phyloP scores from a whole-genome alignment of 306 rosid species.

The Vachellia collinsii region DNA sequence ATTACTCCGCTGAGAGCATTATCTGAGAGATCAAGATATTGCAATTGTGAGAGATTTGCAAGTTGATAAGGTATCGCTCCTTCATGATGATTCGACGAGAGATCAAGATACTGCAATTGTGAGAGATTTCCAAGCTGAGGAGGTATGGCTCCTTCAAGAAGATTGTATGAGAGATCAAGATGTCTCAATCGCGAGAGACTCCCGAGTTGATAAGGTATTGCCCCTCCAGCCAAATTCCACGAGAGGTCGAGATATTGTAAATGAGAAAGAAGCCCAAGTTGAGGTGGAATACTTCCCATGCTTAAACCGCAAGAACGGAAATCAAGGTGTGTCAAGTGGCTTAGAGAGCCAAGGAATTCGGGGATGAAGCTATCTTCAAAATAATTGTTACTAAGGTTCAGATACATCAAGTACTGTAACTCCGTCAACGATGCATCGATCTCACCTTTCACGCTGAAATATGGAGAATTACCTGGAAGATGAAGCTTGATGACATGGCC shows the following conservation, averaged over 20 bases:
- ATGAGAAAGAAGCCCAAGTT: neutral
- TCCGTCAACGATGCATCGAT: neutral
- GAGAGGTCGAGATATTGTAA: neutral
- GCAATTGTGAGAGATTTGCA: neutral
- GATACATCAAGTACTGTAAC: neutral
- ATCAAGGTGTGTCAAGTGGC: neutral
- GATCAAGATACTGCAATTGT: neutral
- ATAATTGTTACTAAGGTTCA: neutral
- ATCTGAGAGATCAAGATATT: neutral
- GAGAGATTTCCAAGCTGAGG: neutral
- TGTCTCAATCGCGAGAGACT: neutral
- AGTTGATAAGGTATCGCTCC: neutral
- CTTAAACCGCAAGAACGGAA: neutral
- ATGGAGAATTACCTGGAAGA: neutral
- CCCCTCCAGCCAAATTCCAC: accelerated
- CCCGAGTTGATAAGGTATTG: neutral
- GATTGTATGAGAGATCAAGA: neutral
- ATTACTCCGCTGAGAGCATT: neutral
- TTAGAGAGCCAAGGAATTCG: neutral
- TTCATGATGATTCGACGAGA: accelerated
- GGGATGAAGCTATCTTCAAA: neutral
- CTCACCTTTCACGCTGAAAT: neutral
- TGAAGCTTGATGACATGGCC: neutral
- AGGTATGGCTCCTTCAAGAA: neutral
- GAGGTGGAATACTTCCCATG: neutral